A percentile compares a stretch with the other conserved stretches of the same genome.
These are phyloP conservation scores for Phytophthora nicotianae DNA, from an alignment of 352 stramenopile species.

Conservation along the genomic window DNA sequence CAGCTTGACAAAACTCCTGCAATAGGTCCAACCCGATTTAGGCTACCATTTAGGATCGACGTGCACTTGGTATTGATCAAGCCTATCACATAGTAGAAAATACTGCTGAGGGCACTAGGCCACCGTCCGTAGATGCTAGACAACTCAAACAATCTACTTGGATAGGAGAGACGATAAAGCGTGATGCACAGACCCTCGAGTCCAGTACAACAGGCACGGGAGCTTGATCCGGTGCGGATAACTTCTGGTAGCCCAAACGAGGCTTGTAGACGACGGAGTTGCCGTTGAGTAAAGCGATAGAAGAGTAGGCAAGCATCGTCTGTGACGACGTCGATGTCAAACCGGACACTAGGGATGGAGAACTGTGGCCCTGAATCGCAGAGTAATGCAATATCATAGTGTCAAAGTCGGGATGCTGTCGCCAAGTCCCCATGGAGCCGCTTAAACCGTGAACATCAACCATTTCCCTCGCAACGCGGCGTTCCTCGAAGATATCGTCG, in stretches of 20 bases:
- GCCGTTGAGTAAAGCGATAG: conserved; percentile 9
- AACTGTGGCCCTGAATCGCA: background rate
- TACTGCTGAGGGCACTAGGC: conserved; percentile 8
- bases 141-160: conserved; percentile 4
- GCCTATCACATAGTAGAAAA: conserved; percentile 17
- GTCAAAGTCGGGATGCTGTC: too few relatives aligned
- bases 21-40: background rate
- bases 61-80: background rate
- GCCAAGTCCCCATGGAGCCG: too few relatives aligned
- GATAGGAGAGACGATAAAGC: conserved; percentile 5
- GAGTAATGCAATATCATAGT: too few relatives aligned
- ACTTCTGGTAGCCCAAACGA: conserved; percentile 13
- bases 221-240: conserved; percentile 4
- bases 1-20: background rate
- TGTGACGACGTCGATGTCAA: too few relatives aligned
- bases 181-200: conserved; percentile 10
- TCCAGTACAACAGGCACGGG: conserved; percentile 4
- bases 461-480: too few relatives aligned
- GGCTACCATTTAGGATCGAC: background rate
- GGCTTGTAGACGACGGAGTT: conserved; percentile 10
- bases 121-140: conserved; percentile 14
- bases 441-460: too few relatives aligned
- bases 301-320: conserved; percentile 8
- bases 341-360: conserved; percentile 6
- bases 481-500: conserved; percentile 3